Evolutionary conservation across 2,329 filamentous ascomycete species (phyloP).

Genomic region (Colletotrichum caudatum): DNA sequence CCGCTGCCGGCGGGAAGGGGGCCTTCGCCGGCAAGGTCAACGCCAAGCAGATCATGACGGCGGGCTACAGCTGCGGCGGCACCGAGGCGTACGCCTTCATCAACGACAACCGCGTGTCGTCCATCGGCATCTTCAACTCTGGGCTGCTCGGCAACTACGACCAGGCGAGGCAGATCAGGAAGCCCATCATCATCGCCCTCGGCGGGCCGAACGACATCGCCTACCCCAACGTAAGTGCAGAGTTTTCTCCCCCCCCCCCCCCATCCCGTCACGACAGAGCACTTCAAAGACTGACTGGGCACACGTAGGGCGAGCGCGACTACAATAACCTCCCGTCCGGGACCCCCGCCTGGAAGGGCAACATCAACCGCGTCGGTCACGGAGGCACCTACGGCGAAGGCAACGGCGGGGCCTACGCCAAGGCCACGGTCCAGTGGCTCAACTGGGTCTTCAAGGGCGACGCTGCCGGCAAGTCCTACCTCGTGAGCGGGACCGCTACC

Average conservation of each 20-base stretch:
- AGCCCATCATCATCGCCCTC: slow-evolving; percentile 43
- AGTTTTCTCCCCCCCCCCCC: no score
- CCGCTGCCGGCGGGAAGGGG: slow-evolving; percentile 25
- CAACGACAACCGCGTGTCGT: slow-evolving; percentile 44
- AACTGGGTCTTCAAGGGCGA: slow-evolving; percentile 2
- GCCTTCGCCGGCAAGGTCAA: slow-evolving; percentile 43
- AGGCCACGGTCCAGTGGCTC: slow-evolving; percentile 1
- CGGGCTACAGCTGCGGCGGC: slow-evolving; percentile 49
- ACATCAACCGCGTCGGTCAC: background rate
- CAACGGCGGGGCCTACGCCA: slow-evolving; percentile 1
- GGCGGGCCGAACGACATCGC: slow-evolving; percentile 43
- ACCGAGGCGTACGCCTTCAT: slow-evolving; percentile 46
- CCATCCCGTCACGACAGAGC: background rate
- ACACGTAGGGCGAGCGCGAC: background rate
- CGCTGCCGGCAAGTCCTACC: background rate
- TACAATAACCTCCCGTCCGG: background rate
- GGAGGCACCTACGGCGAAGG: background rate
- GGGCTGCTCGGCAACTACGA: slow-evolving; percentile 36
- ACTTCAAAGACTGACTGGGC: background rate
- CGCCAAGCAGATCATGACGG: slow-evolving; percentile 45
- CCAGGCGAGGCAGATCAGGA: slow-evolving; percentile 34
- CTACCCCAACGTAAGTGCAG: slow-evolving; percentile 22
- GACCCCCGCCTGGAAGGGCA: background rate
- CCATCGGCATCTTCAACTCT: slow-evolving; percentile 46
- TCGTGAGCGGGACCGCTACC: background rate